Evolutionary conservation across 1,139 yeast species (phyloP), one percentile per base, ranked within the genome.

Genomic region (Zygoascus meyerae): DNA sequence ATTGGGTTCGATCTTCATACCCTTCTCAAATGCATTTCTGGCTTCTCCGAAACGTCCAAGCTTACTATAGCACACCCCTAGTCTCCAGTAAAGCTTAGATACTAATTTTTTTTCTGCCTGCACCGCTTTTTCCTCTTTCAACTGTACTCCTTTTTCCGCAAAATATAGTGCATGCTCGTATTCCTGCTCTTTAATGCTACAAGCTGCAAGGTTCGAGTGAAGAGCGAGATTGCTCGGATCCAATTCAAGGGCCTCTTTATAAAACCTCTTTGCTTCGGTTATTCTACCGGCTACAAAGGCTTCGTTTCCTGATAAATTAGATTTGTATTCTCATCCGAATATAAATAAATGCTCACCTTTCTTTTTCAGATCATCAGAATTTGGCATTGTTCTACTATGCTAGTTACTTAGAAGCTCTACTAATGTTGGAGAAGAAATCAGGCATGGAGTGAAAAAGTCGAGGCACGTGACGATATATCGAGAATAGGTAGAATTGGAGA

Each of bases 171-270:
- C 95, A 1, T 57, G 55, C 8, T 72, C 62, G 52, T 86, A 77
- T 55, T 80, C 84, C 14, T 63, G 58, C 2, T 75, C 58, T 52
- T 83, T 79, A 45, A 85, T 63, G 52, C 75, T 73, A 39, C 87
- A 72, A 64, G 95, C 95, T 17, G 96, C 96, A 64, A 95, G 78
- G 69, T 89, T 89, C 26, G 95, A 86, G 51, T 77, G 78, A 63
- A 81, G 87, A 11, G 86, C 86, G 2, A 84, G 83, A 57, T 84
- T 80, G 3, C 67, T 58, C 1, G 77, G 71, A 55, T 80, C 83
- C 14, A 78, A 56, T 34, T 73, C 80, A 39, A 89, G 84, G 14
- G 97, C 97, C 54, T 72, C 62, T 1, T 92, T 75, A 63, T 92
- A 92, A 9, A 72, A 62, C 4, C 74, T 79, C 4, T 84, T 70